Evolutionary conservation across 768 basidiomycete genomes (phyloP).

Genomic region (Melanogaster broomeanus): DNA sequence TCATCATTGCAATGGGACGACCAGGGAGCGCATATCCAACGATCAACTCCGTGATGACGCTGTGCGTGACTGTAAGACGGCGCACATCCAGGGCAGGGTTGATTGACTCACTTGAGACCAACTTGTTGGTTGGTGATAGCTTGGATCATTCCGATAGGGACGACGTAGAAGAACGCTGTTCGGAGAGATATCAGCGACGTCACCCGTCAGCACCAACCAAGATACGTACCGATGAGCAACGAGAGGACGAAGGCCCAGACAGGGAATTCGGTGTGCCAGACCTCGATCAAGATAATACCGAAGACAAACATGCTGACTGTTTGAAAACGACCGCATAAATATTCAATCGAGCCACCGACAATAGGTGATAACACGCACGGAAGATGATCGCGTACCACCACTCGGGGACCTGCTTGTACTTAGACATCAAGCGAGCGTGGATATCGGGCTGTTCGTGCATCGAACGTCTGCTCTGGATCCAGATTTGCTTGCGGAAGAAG

Average conservation of each 20-base stretch:
- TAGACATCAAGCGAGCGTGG: slow-evolving; percentile 59
- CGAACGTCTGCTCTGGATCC: slow-evolving; percentile 66
- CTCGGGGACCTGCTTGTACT: slow-evolving; percentile 58
- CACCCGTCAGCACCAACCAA: slow-evolving; percentile 5
- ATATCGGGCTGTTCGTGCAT: slow-evolving; percentile 80
- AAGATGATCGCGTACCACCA: slow-evolving; percentile 53
- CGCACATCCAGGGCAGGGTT: neutral
- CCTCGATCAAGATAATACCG: slow-evolving; percentile 56
- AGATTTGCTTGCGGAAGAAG: slow-evolving; percentile 80
- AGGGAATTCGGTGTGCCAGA: slow-evolving; percentile 55
- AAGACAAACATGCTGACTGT: slow-evolving; percentile 54
- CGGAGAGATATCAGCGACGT: neutral
- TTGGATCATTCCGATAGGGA: slow-evolving; percentile 77
- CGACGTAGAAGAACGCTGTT: slow-evolving; percentile 57
- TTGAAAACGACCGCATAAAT: neutral
- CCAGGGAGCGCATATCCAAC: slow-evolving; percentile 60
- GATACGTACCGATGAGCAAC: slow-evolving; percentile 25
- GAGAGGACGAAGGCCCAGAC: slow-evolving; percentile 46
- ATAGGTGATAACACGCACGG: slow-evolving; percentile 16
- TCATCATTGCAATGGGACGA: slow-evolving; percentile 76
- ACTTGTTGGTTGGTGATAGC: slow-evolving; percentile 82
- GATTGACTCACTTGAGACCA: slow-evolving; percentile 43
- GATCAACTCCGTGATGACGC: slow-evolving; percentile 73
- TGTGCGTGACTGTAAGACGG: slow-evolving; percentile 7
- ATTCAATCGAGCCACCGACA: neutral